Conservation (phyloP, 148 eudicot species). For the Diospyros kaki region DNA sequence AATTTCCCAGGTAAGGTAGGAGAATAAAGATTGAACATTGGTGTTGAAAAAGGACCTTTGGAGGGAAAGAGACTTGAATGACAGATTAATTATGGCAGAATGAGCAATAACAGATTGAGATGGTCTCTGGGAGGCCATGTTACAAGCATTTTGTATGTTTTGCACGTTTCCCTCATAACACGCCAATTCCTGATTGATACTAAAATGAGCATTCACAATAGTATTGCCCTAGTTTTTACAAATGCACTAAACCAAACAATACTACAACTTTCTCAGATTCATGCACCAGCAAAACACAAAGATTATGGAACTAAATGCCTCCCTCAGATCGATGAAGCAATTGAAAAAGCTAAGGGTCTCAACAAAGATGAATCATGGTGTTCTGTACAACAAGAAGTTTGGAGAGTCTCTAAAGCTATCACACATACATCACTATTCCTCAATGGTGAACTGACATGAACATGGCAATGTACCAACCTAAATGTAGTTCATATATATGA, state of each 20-base stretch:
- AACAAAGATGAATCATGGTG: slow-evolving; percentile 39
- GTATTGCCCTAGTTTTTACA: neutral
- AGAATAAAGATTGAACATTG: slow-evolving; percentile 34
- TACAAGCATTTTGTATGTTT: slow-evolving; percentile 53
- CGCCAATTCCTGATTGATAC: neutral
- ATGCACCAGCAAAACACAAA: slow-evolving; percentile 54
- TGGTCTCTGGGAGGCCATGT: slow-evolving; percentile 58
- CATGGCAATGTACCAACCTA: neutral
- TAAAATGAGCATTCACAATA: neutral
- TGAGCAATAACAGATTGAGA: slow-evolving; percentile 53
- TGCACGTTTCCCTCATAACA: neutral
- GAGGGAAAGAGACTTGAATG: slow-evolving; percentile 52
- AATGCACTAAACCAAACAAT: neutral
- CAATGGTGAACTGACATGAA: slow-evolving; percentile 39
- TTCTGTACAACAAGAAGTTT: slow-evolving; percentile 45
- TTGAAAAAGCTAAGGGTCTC: slow-evolving; percentile 33
- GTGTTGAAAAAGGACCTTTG: slow-evolving; percentile 25
- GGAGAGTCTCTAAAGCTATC: slow-evolving; percentile 53
- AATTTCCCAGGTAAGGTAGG: slow-evolving; percentile 29
- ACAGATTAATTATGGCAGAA: slow-evolving; percentile 62
- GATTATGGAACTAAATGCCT: slow-evolving; percentile 54
- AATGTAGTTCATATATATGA: neutral
- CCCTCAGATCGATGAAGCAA: slow-evolving; percentile 55
- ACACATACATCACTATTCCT: slow-evolving; percentile 53
- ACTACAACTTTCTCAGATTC: slow-evolving; percentile 34